These are phyloP conservation scores for Neofusicoccum cordaticola DNA, from an alignment of 2,329 filamentous ascomycete species.

Conservation along the genomic window DNA sequence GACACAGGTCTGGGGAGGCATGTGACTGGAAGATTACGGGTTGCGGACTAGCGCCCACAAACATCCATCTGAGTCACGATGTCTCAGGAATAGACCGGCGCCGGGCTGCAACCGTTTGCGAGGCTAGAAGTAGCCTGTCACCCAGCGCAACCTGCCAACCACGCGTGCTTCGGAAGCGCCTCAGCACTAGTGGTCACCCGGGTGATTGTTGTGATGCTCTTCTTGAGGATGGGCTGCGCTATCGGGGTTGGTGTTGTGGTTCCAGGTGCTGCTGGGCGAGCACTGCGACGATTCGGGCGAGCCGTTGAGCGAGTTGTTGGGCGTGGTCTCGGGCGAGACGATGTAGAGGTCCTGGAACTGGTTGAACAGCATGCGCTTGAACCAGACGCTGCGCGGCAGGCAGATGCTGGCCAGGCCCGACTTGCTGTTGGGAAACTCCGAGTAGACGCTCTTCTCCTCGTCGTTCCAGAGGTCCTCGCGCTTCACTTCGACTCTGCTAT, in stretches of 20 bases:
- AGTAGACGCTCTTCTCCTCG: constrained; percentile 30
- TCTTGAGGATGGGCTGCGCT: neutral
- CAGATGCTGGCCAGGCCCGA: constrained; percentile 48
- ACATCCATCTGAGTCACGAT: neutral
- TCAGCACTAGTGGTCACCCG: neutral
- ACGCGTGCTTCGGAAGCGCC: neutral
- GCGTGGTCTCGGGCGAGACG: constrained; percentile 41
- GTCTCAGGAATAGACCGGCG: neutral
- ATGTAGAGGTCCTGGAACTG: constrained; percentile 50
- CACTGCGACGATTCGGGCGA: constrained; percentile 39
- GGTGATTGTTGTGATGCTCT: neutral
- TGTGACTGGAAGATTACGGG: neutral
- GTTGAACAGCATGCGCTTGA: constrained; percentile 46
- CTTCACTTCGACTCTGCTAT: constrained; percentile 46
- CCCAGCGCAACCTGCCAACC: neutral
- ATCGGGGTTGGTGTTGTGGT: neutral
- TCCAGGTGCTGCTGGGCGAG: constrained; percentile 25
- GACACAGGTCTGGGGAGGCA: neutral
- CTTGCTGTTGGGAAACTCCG: constrained; percentile 40
- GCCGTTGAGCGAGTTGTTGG: constrained; percentile 36
- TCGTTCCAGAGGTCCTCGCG: constrained; percentile 45
- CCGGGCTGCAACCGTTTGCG: neutral
- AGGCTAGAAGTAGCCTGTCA: neutral
- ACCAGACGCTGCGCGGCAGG: constrained; percentile 44
- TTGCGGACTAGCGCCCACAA: neutral